Conservation (phyloP, 345 rosid genomes). For the Durio zibethinus region DNA sequence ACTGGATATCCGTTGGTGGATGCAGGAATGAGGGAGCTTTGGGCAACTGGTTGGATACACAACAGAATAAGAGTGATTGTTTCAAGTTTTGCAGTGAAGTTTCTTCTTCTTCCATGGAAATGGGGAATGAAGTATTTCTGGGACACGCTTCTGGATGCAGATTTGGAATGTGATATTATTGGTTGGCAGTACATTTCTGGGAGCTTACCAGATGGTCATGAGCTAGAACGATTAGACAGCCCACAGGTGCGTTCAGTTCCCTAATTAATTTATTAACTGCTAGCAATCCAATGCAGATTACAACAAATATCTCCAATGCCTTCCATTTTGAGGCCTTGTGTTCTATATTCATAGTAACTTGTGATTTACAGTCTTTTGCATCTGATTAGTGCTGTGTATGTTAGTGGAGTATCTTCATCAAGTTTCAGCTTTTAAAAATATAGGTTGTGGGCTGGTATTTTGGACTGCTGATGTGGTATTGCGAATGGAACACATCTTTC, state of each 20-base stretch:
- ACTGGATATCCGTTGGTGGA: slow-evolving; percentile 94
- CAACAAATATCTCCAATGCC: background rate
- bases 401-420: background rate
- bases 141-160: slow-evolving; percentile 94
- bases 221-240: slow-evolving; percentile 80
- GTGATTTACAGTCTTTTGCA: background rate
- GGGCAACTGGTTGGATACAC: slow-evolving; percentile 98
- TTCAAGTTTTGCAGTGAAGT: slow-evolving; percentile 82
- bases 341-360: background rate
- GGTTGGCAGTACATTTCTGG: slow-evolving; percentile 98
- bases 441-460: background rate
- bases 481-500: background rate
- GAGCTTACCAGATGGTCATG: slow-evolving; percentile 93
- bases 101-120: slow-evolving; percentile 89
- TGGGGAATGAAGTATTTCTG: slow-evolving; percentile 99
- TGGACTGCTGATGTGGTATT: background rate
- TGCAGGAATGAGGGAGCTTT: slow-evolving; percentile 98
- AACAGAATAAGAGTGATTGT: slow-evolving; percentile 84
- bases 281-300: background rate
- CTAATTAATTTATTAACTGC: slow-evolving; percentile 17
- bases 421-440: background rate
- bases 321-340: background rate
- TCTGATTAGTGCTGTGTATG: background rate
- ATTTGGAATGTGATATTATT: slow-evolving; percentile 79
- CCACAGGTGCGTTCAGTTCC: slow-evolving; percentile 52